Percentiles rank a stretch among this genome's conserved stretches.
Evolutionary conservation across 2,329 filamentous ascomycete genomes (phyloP).

Genomic region (Bipolaris bicolor): DNA sequence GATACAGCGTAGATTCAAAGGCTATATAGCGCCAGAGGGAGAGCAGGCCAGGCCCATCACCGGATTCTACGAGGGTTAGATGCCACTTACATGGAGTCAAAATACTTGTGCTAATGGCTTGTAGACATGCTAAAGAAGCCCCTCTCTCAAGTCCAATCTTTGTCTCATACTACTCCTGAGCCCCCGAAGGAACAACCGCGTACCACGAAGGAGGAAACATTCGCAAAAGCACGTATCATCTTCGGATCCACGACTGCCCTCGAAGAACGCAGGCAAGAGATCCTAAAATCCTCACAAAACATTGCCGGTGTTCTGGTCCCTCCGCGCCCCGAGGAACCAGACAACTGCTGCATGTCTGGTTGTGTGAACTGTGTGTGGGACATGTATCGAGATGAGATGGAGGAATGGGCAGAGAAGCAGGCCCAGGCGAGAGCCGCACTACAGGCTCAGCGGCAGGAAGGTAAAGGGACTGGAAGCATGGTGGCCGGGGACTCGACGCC

Average conservation of each 20-base stretch:
- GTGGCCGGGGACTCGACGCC: slow-evolving; percentile 50
- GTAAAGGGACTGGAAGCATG: slow-evolving; percentile 46
- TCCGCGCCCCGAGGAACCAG: slow-evolving; percentile 83
- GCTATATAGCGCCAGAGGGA: slow-evolving; percentile 46
- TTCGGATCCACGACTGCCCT: slow-evolving; percentile 83
- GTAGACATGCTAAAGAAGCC: slow-evolving; percentile 48
- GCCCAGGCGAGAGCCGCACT: slow-evolving; percentile 67
- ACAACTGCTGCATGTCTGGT: slow-evolving; percentile 99
- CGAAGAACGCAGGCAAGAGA: slow-evolving; percentile 67
- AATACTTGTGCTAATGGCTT: slow-evolving; percentile 23
- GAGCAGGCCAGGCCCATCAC: slow-evolving; percentile 48
- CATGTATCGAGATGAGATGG: slow-evolving; percentile 85
- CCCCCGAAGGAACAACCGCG: slow-evolving; percentile 49
- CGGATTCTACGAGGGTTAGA: slow-evolving; percentile 48
- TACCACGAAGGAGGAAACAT: slow-evolving; percentile 60
- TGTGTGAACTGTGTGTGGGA: slow-evolving; percentile 99
- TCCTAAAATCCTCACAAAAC: slow-evolving; percentile 64
- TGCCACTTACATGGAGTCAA: not conserved
- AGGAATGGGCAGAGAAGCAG: slow-evolving; percentile 77
- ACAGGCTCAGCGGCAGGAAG: slow-evolving; percentile 37
- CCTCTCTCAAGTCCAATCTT: slow-evolving; percentile 33
- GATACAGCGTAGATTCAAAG: slow-evolving; percentile 44
- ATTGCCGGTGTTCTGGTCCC: slow-evolving; percentile 84
- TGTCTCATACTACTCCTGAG: slow-evolving; percentile 40
- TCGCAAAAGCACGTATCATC: slow-evolving; percentile 69